phyloP scores from a whole-genome alignment of 2,329 filamentous ascomycete genomes.

The Coniochaeta hoffmannii region DNA sequence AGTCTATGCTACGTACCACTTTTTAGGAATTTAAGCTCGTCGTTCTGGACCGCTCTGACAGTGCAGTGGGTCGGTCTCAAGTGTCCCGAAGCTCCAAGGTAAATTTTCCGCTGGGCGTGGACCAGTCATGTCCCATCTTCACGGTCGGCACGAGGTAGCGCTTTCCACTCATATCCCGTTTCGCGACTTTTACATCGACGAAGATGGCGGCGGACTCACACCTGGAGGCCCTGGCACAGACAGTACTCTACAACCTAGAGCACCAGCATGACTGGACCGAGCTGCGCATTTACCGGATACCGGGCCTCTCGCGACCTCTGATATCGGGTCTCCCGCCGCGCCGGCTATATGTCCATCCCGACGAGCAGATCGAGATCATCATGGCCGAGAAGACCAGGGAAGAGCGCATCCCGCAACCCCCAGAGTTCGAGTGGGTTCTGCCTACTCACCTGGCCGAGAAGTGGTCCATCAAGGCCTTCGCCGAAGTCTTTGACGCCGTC shows the following conservation, averaged over 20 bases:
- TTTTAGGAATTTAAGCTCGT: not conserved
- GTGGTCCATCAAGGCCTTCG: slow-evolving; percentile 60
- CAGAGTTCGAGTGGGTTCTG: slow-evolving; percentile 69
- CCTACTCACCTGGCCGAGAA: slow-evolving; percentile 67
- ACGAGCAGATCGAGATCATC: slow-evolving; percentile 70
- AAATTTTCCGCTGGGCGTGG: too few species aligned
- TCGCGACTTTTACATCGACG: not conserved
- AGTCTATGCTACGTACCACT: not conserved
- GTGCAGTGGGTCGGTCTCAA: too few species aligned
- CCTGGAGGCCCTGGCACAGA: slow-evolving; percentile 39
- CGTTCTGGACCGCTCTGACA: not conserved
- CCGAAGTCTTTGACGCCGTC: slow-evolving; percentile 62
- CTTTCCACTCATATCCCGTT: not conserved
- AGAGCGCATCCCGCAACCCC: slow-evolving; percentile 35
- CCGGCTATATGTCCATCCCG: slow-evolving; percentile 70
- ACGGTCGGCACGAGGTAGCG: not conserved
- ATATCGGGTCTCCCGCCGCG: slow-evolving; percentile 67
- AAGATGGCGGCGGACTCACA: slow-evolving; percentile 17
- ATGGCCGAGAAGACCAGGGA: slow-evolving; percentile 47
- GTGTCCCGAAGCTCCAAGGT: not conserved
- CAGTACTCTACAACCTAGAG: slow-evolving; percentile 63
- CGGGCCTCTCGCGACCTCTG: slow-evolving; percentile 50
- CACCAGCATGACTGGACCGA: slow-evolving; percentile 70
- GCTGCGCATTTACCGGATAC: slow-evolving; percentile 45
- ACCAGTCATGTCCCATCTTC: too few species aligned